Percentiles rank a stretch among this genome's conserved stretches.
Conservation (phyloP, 208 protist species). For the Wallacemonas rigidus region DNA sequence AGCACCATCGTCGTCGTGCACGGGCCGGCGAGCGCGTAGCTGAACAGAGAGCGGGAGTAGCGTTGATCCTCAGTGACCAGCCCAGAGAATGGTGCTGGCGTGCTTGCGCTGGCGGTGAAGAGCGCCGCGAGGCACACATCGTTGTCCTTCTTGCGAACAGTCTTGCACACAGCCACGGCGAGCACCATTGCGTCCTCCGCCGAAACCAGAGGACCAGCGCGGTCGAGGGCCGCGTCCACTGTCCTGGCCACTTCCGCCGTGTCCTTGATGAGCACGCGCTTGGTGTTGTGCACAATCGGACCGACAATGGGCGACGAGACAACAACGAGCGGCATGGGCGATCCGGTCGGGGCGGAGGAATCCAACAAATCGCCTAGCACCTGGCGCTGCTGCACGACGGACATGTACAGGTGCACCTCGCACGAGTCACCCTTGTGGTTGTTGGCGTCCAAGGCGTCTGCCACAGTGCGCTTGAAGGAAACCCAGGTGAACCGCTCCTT, state of each 20-base stretch:
- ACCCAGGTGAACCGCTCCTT: constrained; percentile 52
- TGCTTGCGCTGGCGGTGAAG: constrained; percentile 27
- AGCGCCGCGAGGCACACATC: constrained; percentile 59
- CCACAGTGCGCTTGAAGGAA: constrained; percentile 29
- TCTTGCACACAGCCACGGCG: constrained; percentile 50
- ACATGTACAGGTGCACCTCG: constrained; percentile 55
- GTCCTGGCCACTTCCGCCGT: constrained; percentile 20
- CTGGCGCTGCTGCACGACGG: constrained; percentile 45
- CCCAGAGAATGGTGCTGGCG: constrained; percentile 29
- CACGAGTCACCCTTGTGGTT: constrained; percentile 9
- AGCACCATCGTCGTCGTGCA: constrained; percentile 48
- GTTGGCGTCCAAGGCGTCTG: constrained; percentile 20
- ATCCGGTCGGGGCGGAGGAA: neutral
- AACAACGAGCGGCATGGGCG: constrained; percentile 34
- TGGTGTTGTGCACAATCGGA: constrained; percentile 29
- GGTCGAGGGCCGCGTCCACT: constrained; percentile 30
- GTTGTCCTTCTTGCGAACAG: constrained; percentile 27
- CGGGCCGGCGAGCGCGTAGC: constrained; percentile 55
- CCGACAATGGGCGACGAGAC: constrained; percentile 62
- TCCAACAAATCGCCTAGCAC: constrained; percentile 57
- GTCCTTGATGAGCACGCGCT: constrained; percentile 20
- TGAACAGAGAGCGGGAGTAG: constrained; percentile 53
- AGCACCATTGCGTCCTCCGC: constrained; percentile 39
- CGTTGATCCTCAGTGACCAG: constrained; percentile 36
- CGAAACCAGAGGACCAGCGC: constrained; percentile 19